These are phyloP conservation scores for Mycosarcoma mackinlayi DNA, from an alignment of 1,284 basidiomycete genomes.

Conservation along the genomic window DNA sequence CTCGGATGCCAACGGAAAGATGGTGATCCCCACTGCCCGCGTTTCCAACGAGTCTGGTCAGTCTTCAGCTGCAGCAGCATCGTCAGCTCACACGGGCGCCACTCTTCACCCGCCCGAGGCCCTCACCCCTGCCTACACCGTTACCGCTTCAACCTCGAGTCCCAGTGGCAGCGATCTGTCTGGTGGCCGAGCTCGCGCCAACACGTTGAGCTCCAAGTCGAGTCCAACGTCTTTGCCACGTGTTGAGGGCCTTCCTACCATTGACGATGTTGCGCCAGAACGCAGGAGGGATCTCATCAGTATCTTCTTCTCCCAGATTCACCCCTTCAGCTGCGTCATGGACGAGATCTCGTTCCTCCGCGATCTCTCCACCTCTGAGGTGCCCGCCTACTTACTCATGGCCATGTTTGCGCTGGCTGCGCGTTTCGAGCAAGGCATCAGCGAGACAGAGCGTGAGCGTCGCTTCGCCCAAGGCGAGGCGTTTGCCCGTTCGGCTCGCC, in stretches of 20 bases:
- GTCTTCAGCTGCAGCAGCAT: not conserved
- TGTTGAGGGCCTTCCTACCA: slow-evolving; percentile 26
- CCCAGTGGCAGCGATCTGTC: slow-evolving; percentile 35
- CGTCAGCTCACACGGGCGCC: slow-evolving; percentile 10
- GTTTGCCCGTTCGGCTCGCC: slow-evolving; percentile 51
- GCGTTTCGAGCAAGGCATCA: slow-evolving; percentile 66
- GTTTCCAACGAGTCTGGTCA: slow-evolving; percentile 30
- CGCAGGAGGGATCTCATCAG: slow-evolving; percentile 50
- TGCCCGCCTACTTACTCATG: slow-evolving; percentile 69
- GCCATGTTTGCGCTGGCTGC: slow-evolving; percentile 70
- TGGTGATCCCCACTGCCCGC: slow-evolving; percentile 53
- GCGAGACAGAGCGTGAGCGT: slow-evolving; percentile 37
- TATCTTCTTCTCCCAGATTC: slow-evolving; percentile 69
- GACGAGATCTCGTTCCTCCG: slow-evolving; percentile 70
- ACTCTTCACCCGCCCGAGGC: slow-evolving; percentile 33
- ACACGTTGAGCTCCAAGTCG: slow-evolving; percentile 43
- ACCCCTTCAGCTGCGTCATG: slow-evolving; percentile 69
- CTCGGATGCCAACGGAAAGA: slow-evolving; percentile 53
- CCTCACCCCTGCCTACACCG: slow-evolving; percentile 25
- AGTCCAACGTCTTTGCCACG: slow-evolving; percentile 32
- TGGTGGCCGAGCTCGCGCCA: slow-evolving; percentile 28
- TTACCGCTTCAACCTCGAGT: slow-evolving; percentile 11
- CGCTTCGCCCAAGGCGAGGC: slow-evolving; percentile 46
- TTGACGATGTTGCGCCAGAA: slow-evolving; percentile 44
- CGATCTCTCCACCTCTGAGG: slow-evolving; percentile 69